These are phyloP conservation scores for Leucocoprinus sp. DNA, from an alignment of 768 basidiomycete genomes.

Conservation along the genomic window DNA sequence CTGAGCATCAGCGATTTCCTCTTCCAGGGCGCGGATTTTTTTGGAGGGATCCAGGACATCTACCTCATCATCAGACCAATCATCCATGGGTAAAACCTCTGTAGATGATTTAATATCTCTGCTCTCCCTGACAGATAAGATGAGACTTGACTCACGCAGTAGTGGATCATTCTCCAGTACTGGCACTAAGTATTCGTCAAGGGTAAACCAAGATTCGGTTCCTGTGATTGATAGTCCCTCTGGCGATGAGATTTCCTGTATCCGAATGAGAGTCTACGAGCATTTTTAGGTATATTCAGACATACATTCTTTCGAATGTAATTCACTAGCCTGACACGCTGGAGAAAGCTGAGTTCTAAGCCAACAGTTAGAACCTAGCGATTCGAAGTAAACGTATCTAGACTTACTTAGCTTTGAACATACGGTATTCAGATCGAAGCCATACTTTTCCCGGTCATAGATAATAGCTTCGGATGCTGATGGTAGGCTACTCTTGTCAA, in stretches of 20 bases:
- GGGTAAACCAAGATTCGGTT: slow-evolving; percentile 52
- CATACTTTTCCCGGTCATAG: slow-evolving; percentile 53
- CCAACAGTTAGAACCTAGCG: not conserved
- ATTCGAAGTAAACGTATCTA: not conserved
- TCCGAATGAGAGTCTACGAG: slow-evolving; percentile 9
- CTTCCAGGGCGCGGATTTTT: slow-evolving; percentile 53
- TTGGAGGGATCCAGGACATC: slow-evolving; percentile 24
- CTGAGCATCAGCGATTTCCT: slow-evolving; percentile 49
- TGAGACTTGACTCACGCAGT: slow-evolving; percentile 55
- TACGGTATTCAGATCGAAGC: slow-evolving; percentile 51
- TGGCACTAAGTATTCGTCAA: slow-evolving; percentile 79
- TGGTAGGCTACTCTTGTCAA: slow-evolving; percentile 56
- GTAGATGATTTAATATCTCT: slow-evolving; percentile 6
- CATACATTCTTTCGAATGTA: slow-evolving; percentile 72
- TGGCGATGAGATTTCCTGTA: slow-evolving; percentile 44
- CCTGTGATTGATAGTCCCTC: slow-evolving; percentile 43
- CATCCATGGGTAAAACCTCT: slow-evolving; percentile 56
- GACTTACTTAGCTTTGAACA: slow-evolving; percentile 49
- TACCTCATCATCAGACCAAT: slow-evolving; percentile 58
- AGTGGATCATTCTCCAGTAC: slow-evolving; percentile 81
- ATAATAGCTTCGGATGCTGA: slow-evolving; percentile 50
- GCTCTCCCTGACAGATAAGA: not conserved
- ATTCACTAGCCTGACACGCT: slow-evolving; percentile 77
- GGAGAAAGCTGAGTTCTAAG: slow-evolving; percentile 70
- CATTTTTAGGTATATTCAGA: slow-evolving; percentile 2